These are phyloP conservation scores for Backusella liffmaniae DNA, from an alignment of 192 early-diverging fungal species.

Conservation along the genomic window DNA sequence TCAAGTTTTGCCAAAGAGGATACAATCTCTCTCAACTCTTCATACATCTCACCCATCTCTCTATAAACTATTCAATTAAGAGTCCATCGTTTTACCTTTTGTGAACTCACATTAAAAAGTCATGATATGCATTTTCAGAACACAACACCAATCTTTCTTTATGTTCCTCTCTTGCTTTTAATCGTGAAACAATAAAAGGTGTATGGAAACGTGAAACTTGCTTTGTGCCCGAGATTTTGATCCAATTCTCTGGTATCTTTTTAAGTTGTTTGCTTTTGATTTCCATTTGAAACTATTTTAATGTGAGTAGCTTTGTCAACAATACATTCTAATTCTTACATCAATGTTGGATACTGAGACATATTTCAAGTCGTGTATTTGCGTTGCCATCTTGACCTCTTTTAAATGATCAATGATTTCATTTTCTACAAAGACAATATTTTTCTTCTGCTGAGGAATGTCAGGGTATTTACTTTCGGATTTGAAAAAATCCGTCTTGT, in stretches of 20 bases:
- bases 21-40: constrained; percentile 56
- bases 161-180: constrained; percentile 55
- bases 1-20: constrained; percentile 59
- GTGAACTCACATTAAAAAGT: constrained; percentile 36
- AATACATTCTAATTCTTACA: background rate
- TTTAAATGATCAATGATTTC: constrained; percentile 53
- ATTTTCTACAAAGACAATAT: constrained; percentile 52
- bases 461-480: constrained; percentile 48
- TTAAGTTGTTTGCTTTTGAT: constrained; percentile 52
- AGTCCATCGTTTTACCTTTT: background rate
- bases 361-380: constrained; percentile 52
- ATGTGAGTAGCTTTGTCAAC: background rate
- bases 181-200: constrained; percentile 49
- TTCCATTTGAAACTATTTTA: constrained; percentile 65
- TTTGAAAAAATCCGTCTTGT: constrained; percentile 61
- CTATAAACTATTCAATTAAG: background rate
- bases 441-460: constrained; percentile 45
- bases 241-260: constrained; percentile 71
- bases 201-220: constrained; percentile 69
- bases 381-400: constrained; percentile 48
- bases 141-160: constrained; percentile 54
- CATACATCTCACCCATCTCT: constrained; percentile 56
- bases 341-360: constrained; percentile 67
- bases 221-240: constrained; percentile 68
- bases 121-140: constrained; percentile 54